Evolutionary conservation across 2,329 filamentous ascomycete species (phyloP), one percentile per base, ranked within the genome.

Genomic region (Lasiodiplodia theobromae): DNA sequence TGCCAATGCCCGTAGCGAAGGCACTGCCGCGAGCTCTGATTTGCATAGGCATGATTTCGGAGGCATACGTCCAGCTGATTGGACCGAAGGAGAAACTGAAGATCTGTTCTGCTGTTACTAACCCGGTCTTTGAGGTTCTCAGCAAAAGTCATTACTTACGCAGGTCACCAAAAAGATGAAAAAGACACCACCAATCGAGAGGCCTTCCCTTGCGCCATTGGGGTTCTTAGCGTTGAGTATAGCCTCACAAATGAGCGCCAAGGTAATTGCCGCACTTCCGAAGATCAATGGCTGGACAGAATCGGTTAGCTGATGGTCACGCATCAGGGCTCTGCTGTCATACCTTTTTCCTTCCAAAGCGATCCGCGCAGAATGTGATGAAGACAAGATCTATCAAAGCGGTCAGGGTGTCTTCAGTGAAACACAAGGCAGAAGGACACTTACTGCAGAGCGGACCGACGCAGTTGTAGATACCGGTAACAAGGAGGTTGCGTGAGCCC

Each of bases 31-130:
- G 82, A 6, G 86, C 86, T 38, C 89, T 87, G 67, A 90, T 91
- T 71, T 88, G 87, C 78, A 91, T 86, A 11, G 89, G 88, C 77
- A 89, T 88, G 69, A 91, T 87, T 76, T 91, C 89, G 18, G 86
- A 85, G 75, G 88, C 88, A 76, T 91, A 91, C 1, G 91, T 82
- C 88, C 88, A 91, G 0, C 82, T 84, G 74, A 86, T 84, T 3
- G 87, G 86, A 1, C 87, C 85, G 78, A 87, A 89, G 0, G 86
- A 88, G 53, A 88, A 73, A 4, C 86, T 87, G 72, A 89, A 90
- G 71, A 88, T 85, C 65, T 67, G 44, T 25, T 56, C 16, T n/a
- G 7, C 10, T n/a, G 38, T 60, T n/a, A 60, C 7, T n/a, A 23
- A 11, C 12, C 25, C 25, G 14, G 11, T 10, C 37, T 38, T 8